These are phyloP conservation scores for Phytophthora fragariae DNA, from an alignment of 352 stramenopile species.

Conservation along the genomic window DNA sequence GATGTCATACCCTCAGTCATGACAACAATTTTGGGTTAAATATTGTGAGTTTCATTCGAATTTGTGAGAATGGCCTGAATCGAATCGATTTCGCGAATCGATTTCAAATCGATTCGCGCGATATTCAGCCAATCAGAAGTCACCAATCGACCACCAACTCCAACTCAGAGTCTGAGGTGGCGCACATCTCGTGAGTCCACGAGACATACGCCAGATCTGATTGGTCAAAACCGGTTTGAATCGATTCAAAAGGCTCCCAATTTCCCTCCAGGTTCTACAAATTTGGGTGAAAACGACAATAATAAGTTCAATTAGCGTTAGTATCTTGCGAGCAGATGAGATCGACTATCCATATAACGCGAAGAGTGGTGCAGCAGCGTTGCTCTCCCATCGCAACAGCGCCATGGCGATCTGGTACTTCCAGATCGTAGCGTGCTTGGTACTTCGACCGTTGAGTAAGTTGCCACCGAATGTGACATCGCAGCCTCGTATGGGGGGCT, in stretches of 20 bases:
- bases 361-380: slow-evolving; percentile 77
- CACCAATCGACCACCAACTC: too few species aligned
- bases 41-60: too few species aligned
- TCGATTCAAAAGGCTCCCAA: too few species aligned
- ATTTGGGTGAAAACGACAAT: neutral
- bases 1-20: neutral
- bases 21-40: slow-evolving; percentile 31
- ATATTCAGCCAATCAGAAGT: too few species aligned
- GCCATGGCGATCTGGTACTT: slow-evolving; percentile 88
- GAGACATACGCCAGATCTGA: too few species aligned
- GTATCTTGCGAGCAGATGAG: slow-evolving; percentile 8
- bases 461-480: slow-evolving; percentile 81
- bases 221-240: too few species aligned
- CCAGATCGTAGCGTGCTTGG: slow-evolving; percentile 72
- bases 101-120: too few species aligned
- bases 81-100: too few species aligned
- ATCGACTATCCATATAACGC: slow-evolving; percentile 57
- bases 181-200: too few species aligned
- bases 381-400: slow-evolving; percentile 81
- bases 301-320: slow-evolving; percentile 20
- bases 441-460: slow-evolving; percentile 65
- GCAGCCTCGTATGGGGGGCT: slow-evolving; percentile 40
- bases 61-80: too few species aligned
- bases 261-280: too few species aligned
- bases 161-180: too few species aligned